phyloP scores from a whole-genome alignment of 2,329 filamentous ascomycete species.

The Ophiocordyceps camponoti-floridani region DNA sequence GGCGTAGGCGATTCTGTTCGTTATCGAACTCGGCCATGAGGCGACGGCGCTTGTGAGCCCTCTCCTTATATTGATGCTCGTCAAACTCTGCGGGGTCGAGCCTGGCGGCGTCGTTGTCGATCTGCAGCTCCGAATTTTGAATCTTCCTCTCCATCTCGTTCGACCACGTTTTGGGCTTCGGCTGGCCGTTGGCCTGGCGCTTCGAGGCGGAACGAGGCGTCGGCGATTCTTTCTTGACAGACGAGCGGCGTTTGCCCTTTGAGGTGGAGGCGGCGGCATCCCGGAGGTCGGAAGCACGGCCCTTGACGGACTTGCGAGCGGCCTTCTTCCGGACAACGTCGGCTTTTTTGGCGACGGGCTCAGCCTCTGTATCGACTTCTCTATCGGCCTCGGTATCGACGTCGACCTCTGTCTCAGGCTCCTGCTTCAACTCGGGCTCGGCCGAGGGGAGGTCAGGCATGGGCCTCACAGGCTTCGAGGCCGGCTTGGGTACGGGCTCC shows the following conservation, averaged over 20 bases:
- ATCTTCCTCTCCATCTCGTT: constrained; percentile 26
- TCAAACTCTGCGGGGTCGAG: constrained; percentile 24
- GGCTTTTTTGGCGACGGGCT: constrained; percentile 8
- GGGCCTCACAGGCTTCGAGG: constrained; percentile 32
- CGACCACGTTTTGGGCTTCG: constrained; percentile 48
- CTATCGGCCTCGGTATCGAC: constrained; percentile 16
- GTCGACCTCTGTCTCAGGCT: constrained; percentile 6
- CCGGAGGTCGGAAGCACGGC: constrained; percentile 31
- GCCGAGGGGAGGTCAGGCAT: constrained; percentile 3
- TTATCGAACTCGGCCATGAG: constrained; percentile 47
- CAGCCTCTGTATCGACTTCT: constrained; percentile 17
- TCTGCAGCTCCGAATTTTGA: constrained; percentile 18
- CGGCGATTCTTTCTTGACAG: constrained; percentile 29
- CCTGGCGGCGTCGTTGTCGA: constrained; percentile 28
- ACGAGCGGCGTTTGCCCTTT: constrained; percentile 31
- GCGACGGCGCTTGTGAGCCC: constrained; percentile 46
- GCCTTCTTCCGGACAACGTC: constrained; percentile 14
- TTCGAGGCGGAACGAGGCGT: constrained; percentile 32
- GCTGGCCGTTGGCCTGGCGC: constrained; percentile 40
- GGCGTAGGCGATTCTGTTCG: constrained; percentile 43
- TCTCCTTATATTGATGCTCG: constrained; percentile 32
- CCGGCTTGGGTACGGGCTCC: constrained; percentile 42
- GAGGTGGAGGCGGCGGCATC: constrained; percentile 26
- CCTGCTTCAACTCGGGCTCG: constrained; percentile 6
- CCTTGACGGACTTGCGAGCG: constrained; percentile 23